Evolutionary conservation across 140 eudicot species (phyloP), one percentile per base, ranked within the genome.

Genomic region (Stevia rebaudiana): DNA sequence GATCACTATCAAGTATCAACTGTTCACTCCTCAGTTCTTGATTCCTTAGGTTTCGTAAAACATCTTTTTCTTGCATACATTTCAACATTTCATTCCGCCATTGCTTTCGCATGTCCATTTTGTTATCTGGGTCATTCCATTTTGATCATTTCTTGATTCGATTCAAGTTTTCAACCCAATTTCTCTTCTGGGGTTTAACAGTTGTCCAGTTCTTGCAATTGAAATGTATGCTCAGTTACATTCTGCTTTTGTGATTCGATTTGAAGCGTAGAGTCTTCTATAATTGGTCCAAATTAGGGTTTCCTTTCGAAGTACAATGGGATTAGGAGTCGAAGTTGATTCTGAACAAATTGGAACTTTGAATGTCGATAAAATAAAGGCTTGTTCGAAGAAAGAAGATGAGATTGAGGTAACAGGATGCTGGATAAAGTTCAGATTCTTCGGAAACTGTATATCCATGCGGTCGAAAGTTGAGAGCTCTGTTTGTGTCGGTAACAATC

Each of bases 391-490:
- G 76, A 78, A 81, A 37, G 86, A 78, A 17, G 92, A 81, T 23
- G 86, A 73, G 46, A 79, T 41, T 58, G 92, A 68, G 71, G 68
- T 62, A 43, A 44, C 74, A 19, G 76, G 96, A 8, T 87, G 98
- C 65, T 91, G 98, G 96, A 60, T 84, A 41, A 91, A 75, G 73
- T 85, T 91, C 63, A 67, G 84, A 68, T 76, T 87, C 49, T 79
- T 91, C 17, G 92, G 96, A 25, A 81, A 86, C 62, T 91, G 98
- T 79, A 74, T 87, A 47, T 56, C 92, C 58, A 68, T 85, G 56
- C 80, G 89, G 88, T 61, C 96, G 35, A 82, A 91, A 77, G 87
- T 85, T 51, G 96, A 91, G 42, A 77, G 65, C 74, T 82, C 98
- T 24, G 69, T 70, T 61, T 84, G 86, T 78, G 89, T 83, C 30